Evolutionary conservation across 305 asterid genomes (phyloP), one percentile per base, ranked within the genome.

Genomic region (Plantago lanceolata): DNA sequence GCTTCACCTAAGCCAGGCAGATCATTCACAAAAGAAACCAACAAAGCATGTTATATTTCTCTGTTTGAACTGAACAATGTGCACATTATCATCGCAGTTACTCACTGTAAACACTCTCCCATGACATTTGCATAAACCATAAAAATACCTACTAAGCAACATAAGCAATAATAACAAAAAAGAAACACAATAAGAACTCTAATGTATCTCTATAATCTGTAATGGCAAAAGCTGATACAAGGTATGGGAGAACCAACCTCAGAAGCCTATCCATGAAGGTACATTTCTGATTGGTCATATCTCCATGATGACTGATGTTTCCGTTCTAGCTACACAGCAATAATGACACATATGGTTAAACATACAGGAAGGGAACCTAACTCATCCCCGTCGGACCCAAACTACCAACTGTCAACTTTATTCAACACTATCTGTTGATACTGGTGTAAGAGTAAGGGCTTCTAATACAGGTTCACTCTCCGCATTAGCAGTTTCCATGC

Each of bases 381-480:
- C 8, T 17, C 18, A 16, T 29, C 47, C 43, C 45, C 20, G 31
- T 17, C 29, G 7, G 43, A 33, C 48, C 21, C 35, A 21, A 54
- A 26, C 33, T 54, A 50, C 26, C 28, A 19, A 33, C 16, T 53
- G 14, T 53, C 37, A 53, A 21, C 29, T 54, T 71, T 68, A 79
- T 57, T 66, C 77, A 70, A 33, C 57, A 33, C 28, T 24, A 1
- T 75, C 83, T 2, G 69, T 44, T 66, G 86, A 76, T 74, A 64
- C 79, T 15, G 71, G 68, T 45, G 86, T 70, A 43, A 66, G 68
- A 35, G 87, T 63, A 69, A 70, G 64, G 69, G 90, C 83, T 73
- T 88, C 96, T 67, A 86, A 64, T 64, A 79, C 82, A 3, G 94
- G 83, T 20, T 84, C 85, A 28, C 63, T 75, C 66, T 80, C 96